Percentiles rank a stretch among this genome's conserved stretches.
Conservation (phyloP, 257 asterid genomes). For the Penstemon barbatus region DNA sequence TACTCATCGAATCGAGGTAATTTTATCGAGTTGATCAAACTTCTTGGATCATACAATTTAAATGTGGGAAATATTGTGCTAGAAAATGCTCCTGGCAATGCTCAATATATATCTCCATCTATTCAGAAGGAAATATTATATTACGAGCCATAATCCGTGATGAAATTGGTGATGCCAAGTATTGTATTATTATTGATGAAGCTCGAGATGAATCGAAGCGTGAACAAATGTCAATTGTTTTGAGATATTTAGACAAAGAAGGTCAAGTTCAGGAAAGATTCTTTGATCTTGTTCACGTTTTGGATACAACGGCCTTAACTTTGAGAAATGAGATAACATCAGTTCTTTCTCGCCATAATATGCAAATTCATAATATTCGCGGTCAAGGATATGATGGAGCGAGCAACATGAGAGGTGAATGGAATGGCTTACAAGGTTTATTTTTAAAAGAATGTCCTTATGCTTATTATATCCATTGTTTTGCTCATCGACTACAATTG, state of each 20-base stretch:
- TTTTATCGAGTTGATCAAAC: background rate
- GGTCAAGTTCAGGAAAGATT: background rate
- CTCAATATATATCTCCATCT: background rate
- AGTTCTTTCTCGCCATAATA: background rate
- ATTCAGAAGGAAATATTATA: background rate
- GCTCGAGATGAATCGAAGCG: too few species aligned
- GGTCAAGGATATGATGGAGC: background rate
- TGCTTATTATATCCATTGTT: too few species aligned
- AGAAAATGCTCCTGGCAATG: background rate
- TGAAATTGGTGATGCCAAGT: background rate
- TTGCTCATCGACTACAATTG: background rate
- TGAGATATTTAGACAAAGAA: too few species aligned
- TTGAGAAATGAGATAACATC: background rate
- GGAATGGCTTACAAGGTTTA: too few species aligned
- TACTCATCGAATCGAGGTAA: conserved; percentile 11
- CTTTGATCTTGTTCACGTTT: background rate
- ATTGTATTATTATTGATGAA: too few species aligned
- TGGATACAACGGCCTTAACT: background rate
- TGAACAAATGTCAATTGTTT: too few species aligned
- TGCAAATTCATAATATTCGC: background rate
- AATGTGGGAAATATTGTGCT: background rate
- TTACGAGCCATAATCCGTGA: background rate
- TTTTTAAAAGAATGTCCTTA: too few species aligned
- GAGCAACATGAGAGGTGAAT: too few species aligned
- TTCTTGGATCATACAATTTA: background rate